Base-by-base conservation (phyloP, 805 yeast genomes). In the Maudiozyma pseudohumilis region DNA sequence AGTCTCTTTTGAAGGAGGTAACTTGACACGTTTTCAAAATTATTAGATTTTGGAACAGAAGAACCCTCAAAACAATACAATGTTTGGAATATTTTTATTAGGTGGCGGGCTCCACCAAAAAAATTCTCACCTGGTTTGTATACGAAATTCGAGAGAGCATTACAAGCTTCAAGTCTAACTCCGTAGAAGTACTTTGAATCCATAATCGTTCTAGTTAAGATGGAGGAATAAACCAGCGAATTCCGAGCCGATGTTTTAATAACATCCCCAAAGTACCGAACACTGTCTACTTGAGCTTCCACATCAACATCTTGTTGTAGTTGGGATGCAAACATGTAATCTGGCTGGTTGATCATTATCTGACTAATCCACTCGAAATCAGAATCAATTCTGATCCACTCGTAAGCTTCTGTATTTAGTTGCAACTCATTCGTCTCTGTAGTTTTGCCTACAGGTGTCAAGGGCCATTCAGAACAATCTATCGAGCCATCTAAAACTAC, bases 381-480 rank as follows among this genome's bases (percentile, higher is more conserved):
- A 0, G 96, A 88, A 61, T 92, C 99, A n/a, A 89, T 84, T 49
- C 99, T 69, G 27, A 92, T 70, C 99, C 99, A 92, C 52, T 92
- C 98, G 60, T 87, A 92, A 0, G 96, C 96, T 50, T 89, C 96
- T 49, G 75, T 77, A 32, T 55, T 59, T 12, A 44, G 41, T 31
- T 55, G 61, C 13, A 47, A 39, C 29, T 59, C 61, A 32, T 52
- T 49, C 2, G 52, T 56, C 19, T 56, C 60, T 7, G 58, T 52
- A 17, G 74, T 68, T 64, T 75, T 68, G 11, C 72, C 64, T 74
- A 84, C 77, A 30, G 85, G 94, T 1, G 72, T 67, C 9, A 86
- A 65, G 12, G 69, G 67, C 97, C 97, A 89, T 24, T 72, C 70
- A 9, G 60, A 61, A 35, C 79, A 63, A 6, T 88, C 95, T 6